Percentiles rank a stretch among this genome's conserved stretches.
These are phyloP conservation scores for Neonectria hederae DNA, from an alignment of 2,329 filamentous ascomycete genomes.

Conservation along the genomic window DNA sequence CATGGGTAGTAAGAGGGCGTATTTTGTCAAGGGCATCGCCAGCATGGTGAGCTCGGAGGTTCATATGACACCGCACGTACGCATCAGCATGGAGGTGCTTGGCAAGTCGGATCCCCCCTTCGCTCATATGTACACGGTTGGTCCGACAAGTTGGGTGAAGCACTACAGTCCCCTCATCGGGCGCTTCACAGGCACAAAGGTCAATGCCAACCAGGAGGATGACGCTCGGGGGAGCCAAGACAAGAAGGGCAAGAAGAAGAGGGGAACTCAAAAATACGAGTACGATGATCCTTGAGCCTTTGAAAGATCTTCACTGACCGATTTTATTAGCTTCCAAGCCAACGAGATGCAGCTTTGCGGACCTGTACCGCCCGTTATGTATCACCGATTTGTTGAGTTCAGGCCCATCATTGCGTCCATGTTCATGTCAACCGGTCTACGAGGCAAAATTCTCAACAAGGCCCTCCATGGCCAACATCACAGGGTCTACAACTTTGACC, in stretches of 20 bases:
- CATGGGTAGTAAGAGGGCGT: conserved; percentile 87
- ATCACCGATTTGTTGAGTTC: conserved; percentile 94
- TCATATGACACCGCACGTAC: conserved; percentile 75
- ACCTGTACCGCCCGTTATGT: conserved; percentile 81
- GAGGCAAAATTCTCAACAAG: conserved; percentile 82
- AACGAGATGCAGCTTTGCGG: conserved; percentile 89
- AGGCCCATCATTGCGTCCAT: conserved; percentile 88
- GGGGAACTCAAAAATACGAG: conserved; percentile 78
- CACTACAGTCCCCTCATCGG: conserved; percentile 93
- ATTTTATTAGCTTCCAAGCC: conserved; percentile 78
- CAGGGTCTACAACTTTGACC: conserved; percentile 89
- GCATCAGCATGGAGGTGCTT: conserved; percentile 80
- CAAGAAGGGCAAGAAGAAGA: conserved; percentile 52
- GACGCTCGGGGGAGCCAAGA: conserved; percentile 46
- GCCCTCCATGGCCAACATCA: conserved; percentile 90
- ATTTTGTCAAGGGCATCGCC: conserved; percentile 75
- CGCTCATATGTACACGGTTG: conserved; percentile 81
- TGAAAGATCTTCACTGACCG: conserved; percentile 23
- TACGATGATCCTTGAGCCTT: conserved; percentile 51
- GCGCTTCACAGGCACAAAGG: conserved; percentile 77
- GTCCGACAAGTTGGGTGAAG: conserved; percentile 78
- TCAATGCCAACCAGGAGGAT: conserved; percentile 66
- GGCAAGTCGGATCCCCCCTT: conserved; percentile 76
- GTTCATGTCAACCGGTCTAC: conserved; percentile 81
- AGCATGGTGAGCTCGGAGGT: conserved; percentile 68